phyloP scores from a whole-genome alignment of 169 alveolate genomes.

The Plasmodium ovale region DNA sequence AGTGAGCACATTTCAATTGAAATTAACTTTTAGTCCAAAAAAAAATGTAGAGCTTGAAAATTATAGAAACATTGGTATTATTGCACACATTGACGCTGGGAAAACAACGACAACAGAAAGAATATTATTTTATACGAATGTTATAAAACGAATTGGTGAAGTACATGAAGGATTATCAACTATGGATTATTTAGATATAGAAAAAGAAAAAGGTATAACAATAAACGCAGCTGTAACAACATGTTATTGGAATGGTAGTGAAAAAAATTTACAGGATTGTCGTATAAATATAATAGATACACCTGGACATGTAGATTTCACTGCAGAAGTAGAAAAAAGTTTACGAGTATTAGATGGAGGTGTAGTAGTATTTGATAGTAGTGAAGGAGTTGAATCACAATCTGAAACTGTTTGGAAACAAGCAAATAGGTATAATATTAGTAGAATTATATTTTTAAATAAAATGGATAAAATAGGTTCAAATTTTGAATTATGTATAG shows the following conservation, averaged over 20 bases:
- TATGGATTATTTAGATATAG: slow-evolving; percentile 97
- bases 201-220: slow-evolving; percentile 97
- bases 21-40: slow-evolving; percentile 16
- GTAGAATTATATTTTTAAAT: slow-evolving; percentile 93
- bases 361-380: slow-evolving; percentile 96
- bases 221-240: slow-evolving; percentile 97
- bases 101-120: slow-evolving; percentile 98
- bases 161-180: slow-evolving; percentile 94
- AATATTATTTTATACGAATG: slow-evolving; percentile 94
- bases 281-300: slow-evolving; percentile 97
- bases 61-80: slow-evolving; percentile 93
- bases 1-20: slow-evolving; percentile 31
- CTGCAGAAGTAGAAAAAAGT: slow-evolving; percentile 95
- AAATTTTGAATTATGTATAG: slow-evolving; percentile 87
- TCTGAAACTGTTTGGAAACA: slow-evolving; percentile 96
- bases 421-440: slow-evolving; percentile 91
- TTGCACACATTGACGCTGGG: slow-evolving; percentile 99
- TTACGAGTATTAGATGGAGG: slow-evolving; percentile 97
- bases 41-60: slow-evolving; percentile 76
- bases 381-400: slow-evolving; percentile 97
- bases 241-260: slow-evolving; percentile 93
- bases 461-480: slow-evolving; percentile 97
- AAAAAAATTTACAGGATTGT: slow-evolving; percentile 82
- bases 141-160: slow-evolving; percentile 89
- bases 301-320: slow-evolving; percentile 98